Conservation (phyloP, 2,329 filamentous ascomycete genomes). For the Sclerotinia minor region DNA sequence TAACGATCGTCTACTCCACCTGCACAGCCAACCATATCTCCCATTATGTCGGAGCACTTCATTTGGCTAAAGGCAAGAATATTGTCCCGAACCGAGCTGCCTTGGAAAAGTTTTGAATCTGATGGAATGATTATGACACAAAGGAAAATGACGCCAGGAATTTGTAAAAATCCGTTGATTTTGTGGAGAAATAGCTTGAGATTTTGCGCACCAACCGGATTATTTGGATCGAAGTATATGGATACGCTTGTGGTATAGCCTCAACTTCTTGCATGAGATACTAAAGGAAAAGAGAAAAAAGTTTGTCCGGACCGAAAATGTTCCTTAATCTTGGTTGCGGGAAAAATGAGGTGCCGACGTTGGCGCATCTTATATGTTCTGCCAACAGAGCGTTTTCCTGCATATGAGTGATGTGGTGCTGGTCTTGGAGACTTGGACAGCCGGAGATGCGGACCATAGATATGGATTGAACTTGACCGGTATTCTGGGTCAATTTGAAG, state of each 20-base stretch:
- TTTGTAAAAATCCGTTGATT: neutral
- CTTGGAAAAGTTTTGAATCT: neutral
- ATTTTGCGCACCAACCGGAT: slow-evolving; percentile 25
- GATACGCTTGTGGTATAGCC: slow-evolving; percentile 19
- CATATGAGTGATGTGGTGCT: neutral
- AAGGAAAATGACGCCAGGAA: slow-evolving; percentile 11
- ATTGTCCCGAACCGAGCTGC: slow-evolving; percentile 11
- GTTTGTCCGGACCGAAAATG: slow-evolving; percentile 11
- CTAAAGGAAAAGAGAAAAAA: slow-evolving; percentile 2
- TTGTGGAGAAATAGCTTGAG: slow-evolving; percentile 8
- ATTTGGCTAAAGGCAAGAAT: slow-evolving; percentile 17
- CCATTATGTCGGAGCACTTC: slow-evolving; percentile 1
- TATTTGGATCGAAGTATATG: neutral
- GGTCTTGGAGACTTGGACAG: neutral
- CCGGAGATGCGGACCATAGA: neutral
- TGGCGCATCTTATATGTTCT: neutral
- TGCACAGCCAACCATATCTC: neutral
- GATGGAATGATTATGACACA: slow-evolving; percentile 5
- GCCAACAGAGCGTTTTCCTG: neutral
- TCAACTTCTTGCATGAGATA: neutral
- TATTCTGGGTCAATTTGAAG: neutral
- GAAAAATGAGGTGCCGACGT: neutral
- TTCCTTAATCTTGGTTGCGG: neutral
- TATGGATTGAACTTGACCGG: neutral
- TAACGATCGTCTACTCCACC: slow-evolving; percentile 9